Conservation (phyloP, 768 basidiomycete species). For the Cystofilobasidium capitatum region DNA sequence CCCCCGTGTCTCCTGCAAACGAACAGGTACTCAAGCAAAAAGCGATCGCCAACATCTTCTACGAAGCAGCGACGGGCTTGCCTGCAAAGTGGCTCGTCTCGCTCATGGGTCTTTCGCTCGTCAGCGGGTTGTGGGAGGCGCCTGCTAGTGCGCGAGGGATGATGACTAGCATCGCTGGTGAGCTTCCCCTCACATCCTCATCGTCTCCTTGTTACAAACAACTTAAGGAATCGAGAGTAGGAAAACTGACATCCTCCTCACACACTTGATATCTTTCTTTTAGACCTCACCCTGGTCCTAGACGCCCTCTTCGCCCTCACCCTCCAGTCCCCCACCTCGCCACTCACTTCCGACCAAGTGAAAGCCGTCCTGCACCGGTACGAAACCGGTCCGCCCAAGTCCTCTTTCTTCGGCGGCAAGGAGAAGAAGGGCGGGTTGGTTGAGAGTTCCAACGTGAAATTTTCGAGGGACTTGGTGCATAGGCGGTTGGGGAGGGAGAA, state of each 20-base stretch:
- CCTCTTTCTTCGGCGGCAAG: not conserved
- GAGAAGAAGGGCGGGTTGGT: not conserved
- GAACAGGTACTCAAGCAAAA: slow-evolving; percentile 13
- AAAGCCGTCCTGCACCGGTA: slow-evolving; percentile 13
- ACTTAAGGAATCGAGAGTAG: too few relatives aligned
- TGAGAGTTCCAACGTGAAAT: not conserved
- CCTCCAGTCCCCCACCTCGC: not conserved
- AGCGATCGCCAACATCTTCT: slow-evolving; percentile 14
- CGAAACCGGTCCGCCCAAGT: slow-evolving; percentile 12
- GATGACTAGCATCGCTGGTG: slow-evolving; percentile 22
- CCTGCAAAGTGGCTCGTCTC: slow-evolving; percentile 25
- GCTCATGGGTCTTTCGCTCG: slow-evolving; percentile 1
- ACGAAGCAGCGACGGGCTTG: slow-evolving; percentile 21
- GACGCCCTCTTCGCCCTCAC: slow-evolving; percentile 14
- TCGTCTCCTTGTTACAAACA: too few relatives aligned
- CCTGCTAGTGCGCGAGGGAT: slow-evolving; percentile 16
- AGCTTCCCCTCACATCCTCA: not conserved
- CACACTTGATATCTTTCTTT: not conserved
- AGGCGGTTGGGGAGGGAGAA: slow-evolving; percentile 9
- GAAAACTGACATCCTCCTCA: not conserved
- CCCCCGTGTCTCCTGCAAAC: too few relatives aligned
- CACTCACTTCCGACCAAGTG: slow-evolving; percentile 19
- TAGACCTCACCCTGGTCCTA: slow-evolving; percentile 24
- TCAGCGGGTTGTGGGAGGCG: slow-evolving; percentile 22
- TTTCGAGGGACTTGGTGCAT: slow-evolving; percentile 13